phyloP scores from a whole-genome alignment of 805 yeast genomes.

The Teunomyces pallodes region DNA sequence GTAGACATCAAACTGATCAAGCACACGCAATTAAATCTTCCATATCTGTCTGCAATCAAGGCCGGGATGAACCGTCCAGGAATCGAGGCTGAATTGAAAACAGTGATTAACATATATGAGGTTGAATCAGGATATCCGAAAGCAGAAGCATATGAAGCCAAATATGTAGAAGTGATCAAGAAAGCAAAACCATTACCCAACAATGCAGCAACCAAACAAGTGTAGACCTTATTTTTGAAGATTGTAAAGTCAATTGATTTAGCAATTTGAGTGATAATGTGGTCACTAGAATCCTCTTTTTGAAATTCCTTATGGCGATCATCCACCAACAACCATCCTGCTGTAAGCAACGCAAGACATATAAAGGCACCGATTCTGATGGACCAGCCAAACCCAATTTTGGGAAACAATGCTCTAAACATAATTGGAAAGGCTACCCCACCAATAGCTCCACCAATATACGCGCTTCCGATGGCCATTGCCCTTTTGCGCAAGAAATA shows the following conservation, averaged over 20 bases:
- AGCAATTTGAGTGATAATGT: constrained; percentile 13
- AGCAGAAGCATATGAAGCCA: constrained; percentile 24
- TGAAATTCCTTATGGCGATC: constrained; percentile 17
- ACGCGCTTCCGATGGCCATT: constrained; percentile 25
- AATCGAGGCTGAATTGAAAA: constrained; percentile 24
- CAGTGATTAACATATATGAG: constrained; percentile 21
- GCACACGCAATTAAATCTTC: constrained; percentile 24
- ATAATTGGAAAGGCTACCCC: constrained; percentile 29
- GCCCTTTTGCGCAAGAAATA: constrained; percentile 25
- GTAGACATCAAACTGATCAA: constrained; percentile 18
- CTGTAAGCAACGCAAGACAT: constrained; percentile 12
- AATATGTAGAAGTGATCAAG: constrained; percentile 21
- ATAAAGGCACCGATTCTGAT: constrained; percentile 25
- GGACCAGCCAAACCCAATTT: constrained; percentile 32
- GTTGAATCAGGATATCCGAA: constrained; percentile 16
- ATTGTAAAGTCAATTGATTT: constrained; percentile 24
- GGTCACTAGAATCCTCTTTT: background rate
- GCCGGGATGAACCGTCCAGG: constrained; percentile 28
- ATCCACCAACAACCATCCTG: constrained; percentile 15
- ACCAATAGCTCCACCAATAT: constrained; percentile 33
- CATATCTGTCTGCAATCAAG: constrained; percentile 23
- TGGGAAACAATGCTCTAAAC: constrained; percentile 22
- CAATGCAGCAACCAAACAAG: constrained; percentile 22
- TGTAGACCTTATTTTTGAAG: constrained; percentile 21
- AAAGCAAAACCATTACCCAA: constrained; percentile 31